Base-by-base conservation (phyloP, 2,329 filamentous ascomycete genomes). In the Cercospora janseana region DNA sequence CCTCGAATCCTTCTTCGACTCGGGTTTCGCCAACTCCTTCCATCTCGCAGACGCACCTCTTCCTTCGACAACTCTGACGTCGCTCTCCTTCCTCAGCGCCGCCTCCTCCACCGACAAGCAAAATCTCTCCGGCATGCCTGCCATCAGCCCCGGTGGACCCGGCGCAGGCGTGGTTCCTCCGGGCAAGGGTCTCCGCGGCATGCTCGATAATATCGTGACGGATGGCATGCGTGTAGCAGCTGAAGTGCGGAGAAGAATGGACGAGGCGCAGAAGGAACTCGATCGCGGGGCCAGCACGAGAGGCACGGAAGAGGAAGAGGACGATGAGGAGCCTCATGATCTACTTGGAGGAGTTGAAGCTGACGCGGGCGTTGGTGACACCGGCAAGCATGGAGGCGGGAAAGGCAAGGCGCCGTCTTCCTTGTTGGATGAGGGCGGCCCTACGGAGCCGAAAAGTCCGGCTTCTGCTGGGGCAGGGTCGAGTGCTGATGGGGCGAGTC, bases 1-100 rank as follows among this genome's bases (percentile, higher is more conserved):
- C 1, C 81, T 98, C 4, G 92, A 98, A 64, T 88, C 94, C 60
- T 98, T 98, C 72, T 98, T 98, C 67, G 93, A 98, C 72, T 88
- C 88, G 0, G 94, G 90, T 31, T 96, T 97, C 72, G 89, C 92
- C 0, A 83, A 87, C 44, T 95, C 90, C 1, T 94, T 98, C 79
- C 89, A 88, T 63, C 83, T 96, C 38, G 84, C 88, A 18, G 87
- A 94, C 52, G 73, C 73, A 21, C 74, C 77, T 2, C 66, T 78
- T 24, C 70, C 73, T 28, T 75, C 70, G 5, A 73, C 70, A 6
- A 68, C 75, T 9, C 70, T 72, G 35, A 73, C 75, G 4, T 79
- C 81, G 4, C 79, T 79, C 1, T 84, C 86, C 0, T 85, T 87
- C 46, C 82, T 96, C 13, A 95, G 88, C 1, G 95, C 89, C 1